Base-by-base conservation (phyloP, 768 basidiomycete species). In the Cantharellus anzutake region DNA sequence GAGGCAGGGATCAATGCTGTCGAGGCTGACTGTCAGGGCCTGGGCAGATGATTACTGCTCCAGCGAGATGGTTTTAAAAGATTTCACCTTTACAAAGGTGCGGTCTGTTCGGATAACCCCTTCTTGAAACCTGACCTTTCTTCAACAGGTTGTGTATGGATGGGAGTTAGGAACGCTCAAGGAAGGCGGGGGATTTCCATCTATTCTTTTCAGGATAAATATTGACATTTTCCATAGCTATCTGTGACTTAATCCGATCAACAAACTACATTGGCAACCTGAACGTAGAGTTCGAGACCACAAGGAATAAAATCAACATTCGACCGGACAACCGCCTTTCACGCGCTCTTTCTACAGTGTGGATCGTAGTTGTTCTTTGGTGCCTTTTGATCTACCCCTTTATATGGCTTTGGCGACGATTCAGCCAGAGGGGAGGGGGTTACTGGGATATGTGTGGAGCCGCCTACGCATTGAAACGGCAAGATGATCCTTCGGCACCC, bases 1-100 rank as follows among this genome's bases (percentile, higher is more conserved):
- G 20, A 29, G 29, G 11, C 44, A 1, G 29, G 11, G 44, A 29
- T 29, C 44, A 29, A 48, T 48, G 44, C 11, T 11, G 44, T 48
- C 44, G 5, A 57, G 42, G 56, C 7, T 38, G 57, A 56, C 35
- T 40, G 67, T 88, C 50, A 73, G 84, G 40, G 75, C 83, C 61
- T 91, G 88, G 88, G 86, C 86, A 4, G 85, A 89, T 64, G 81
- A 84, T 60, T 90, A 87, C 65, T 88, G 86, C 60, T 74, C 76
- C 35, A 84, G 82, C 65, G 72, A 68, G 4, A 88, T 83, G 65
- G 68, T 75, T 14, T 71, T 90, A 62, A 90, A 89, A 68, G 86
- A 89, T 69, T 87, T 91, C 66, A 74, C 77, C 3, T 84, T 87
- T 62, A 71, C 75, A 34, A 86, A 86, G 73, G 82, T 82, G 61